Base-by-base conservation (phyloP, 148 eudicot species). In the Nepenthes mirabilis region DNA sequence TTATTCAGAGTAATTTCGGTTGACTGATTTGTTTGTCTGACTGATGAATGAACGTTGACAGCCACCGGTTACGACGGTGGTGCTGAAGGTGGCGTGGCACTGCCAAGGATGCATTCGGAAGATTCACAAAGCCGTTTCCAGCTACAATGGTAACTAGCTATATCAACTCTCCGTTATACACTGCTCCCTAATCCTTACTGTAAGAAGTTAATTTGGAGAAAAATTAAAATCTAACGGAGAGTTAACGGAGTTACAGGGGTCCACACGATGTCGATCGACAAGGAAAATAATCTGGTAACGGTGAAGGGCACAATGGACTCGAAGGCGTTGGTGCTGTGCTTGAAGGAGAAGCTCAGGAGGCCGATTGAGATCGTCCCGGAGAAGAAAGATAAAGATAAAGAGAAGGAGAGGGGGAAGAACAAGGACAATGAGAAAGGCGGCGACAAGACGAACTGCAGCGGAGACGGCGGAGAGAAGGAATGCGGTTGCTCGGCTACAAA, bases 61-160 rank as follows among this genome's bases (percentile, higher is more conserved):
- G 97, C 73, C 69, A n/a, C 70, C 79, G 2, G 75, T 80, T 48
- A 66, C 76, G 5, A 85, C 94, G 37, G 85, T 81, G 52, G 72
- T 77, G 68, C 52, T 91, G 79, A 91, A 82, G 81, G 70, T 91
- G 54, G 56, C 58, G 2, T 75, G 78, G 60, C 98, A 91, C 51
- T 91, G 98, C 49, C 48, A 75, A 32, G 98, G 98, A n/a, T 91
- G 98, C 62, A 70, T 70, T 52, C 70, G 79, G 55, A 82, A 70
- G 65, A 83, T 81, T 51, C 68, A 66, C 65, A 88, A 80, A 50
- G 48, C 57, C 8, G 55, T 88, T 40, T 35, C 69, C 32, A 64
- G 77, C 36, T 78, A 78, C 72, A 73, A 73, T 65, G 97, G 97
- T 91, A 43, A 70, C 55, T 91, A 43, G 68, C 55, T 51, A 36